Percentiles rank a stretch among this genome's conserved stretches.
Conservation (phyloP, 2,329 filamentous ascomycete species). For the Hansfordia pulvinata region DNA sequence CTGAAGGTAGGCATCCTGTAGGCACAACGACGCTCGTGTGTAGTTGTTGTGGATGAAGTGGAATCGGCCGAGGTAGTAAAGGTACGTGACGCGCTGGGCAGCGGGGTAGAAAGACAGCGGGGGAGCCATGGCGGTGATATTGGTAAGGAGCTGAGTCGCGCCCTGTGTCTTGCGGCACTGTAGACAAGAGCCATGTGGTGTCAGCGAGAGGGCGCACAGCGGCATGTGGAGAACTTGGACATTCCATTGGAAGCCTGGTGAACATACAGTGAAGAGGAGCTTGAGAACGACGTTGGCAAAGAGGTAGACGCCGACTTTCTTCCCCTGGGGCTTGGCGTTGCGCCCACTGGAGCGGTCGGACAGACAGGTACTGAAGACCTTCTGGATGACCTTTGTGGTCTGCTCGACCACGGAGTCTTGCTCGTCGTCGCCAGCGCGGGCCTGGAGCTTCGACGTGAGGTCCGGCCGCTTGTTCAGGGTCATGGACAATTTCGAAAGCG, state of each 20-base stretch:
- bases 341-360: constrained; percentile 62
- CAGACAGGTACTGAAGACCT: constrained; percentile 81
- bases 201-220: constrained; percentile 2
- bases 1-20: constrained; percentile 71
- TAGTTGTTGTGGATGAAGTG: constrained; percentile 79
- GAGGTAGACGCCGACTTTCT: constrained; percentile 77
- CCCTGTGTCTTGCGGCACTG: constrained; percentile 71
- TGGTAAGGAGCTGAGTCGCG: constrained; percentile 78
- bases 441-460: constrained; percentile 51
- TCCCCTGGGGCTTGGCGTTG: constrained; percentile 62
- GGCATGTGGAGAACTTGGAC: background rate
- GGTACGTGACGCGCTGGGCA: constrained; percentile 76
- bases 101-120: constrained; percentile 73
- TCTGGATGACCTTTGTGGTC: constrained; percentile 78
- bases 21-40: constrained; percentile 57
- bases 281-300: constrained; percentile 86
- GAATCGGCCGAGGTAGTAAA: constrained; percentile 89
- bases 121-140: constrained; percentile 72
- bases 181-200: constrained; percentile 2
- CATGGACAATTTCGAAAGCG: constrained; percentile 73
- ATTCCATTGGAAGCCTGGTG: background rate
- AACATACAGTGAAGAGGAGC: constrained; percentile 63
- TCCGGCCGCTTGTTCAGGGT: constrained; percentile 70
- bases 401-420: constrained; percentile 73
- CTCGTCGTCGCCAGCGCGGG: constrained; percentile 48